Base-by-base conservation (phyloP, 208 protist genomes). In the Phytomonas sp. region DNA sequence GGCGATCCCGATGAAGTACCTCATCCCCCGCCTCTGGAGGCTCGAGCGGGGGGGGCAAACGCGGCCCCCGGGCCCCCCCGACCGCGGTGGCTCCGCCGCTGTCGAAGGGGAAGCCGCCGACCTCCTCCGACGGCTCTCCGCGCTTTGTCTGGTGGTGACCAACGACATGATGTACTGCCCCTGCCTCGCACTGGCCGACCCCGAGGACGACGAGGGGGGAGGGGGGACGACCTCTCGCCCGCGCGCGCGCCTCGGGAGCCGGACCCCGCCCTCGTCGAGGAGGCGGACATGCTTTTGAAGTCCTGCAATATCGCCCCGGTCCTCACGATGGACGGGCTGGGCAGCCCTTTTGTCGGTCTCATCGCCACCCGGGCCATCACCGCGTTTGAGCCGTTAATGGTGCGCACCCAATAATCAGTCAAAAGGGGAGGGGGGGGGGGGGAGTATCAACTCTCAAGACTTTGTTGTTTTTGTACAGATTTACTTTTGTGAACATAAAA, bases 151-250 rank as follows among this genome's bases (percentile, higher is more conserved):
- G 36, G 78, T 93, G 10, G 91, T 93, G 42, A 93, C 87, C 31
- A 95, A 93, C 71, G 91, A 95, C 62, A 83, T 92, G 63, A 95
- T 95, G 91, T 91, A 88, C 77, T 93, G 88, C 64, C 91, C 91
- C 7, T 92, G 85, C 69, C 40, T 81, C 32, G 79, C 74, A 10
- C 30, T 63, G 30, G 71, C 75, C 8, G 67, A 77, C 19, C 56
- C 31, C 11, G 64, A 60, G 23, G 73, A 67, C 29, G 59, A 74
- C 42, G 23, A 64, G 26, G n/a, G 11, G 23, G 19, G 31, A 12
- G 42, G 12, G 59, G 59, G 14, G 42, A 30, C 3, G 49, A 23
- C 33, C 36, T 29, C 66, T 62, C 36, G 12, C 29, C 29, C 1
- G 66, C 40, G n/a, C 0, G 6, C 23, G 40, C 52, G 34, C 34